These are phyloP conservation scores for Axilococcus clingmanii DNA, from an alignment of 139 green algal genomes.

Conservation along the genomic window DNA sequence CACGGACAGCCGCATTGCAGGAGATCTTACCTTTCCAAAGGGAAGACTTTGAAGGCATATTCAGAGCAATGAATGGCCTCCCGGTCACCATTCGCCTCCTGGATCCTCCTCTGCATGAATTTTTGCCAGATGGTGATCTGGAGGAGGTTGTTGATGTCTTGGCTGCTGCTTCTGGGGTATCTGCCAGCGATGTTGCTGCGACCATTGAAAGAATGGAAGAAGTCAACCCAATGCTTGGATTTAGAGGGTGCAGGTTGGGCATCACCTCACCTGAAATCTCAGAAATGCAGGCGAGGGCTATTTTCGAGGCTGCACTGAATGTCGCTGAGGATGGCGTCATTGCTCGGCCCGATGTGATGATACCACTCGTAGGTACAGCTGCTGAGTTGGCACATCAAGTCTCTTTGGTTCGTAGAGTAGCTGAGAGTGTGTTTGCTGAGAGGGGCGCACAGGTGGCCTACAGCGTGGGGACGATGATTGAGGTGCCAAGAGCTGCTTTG, in stretches of 20 bases:
- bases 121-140: constrained; percentile 64
- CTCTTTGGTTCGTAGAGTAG: constrained; percentile 33
- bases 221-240: constrained; percentile 80
- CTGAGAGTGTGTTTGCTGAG: constrained; percentile 29
- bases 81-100: constrained; percentile 88
- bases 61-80: constrained; percentile 69
- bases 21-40: constrained; percentile 65
- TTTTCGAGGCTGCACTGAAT: constrained; percentile 72
- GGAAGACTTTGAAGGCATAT: constrained; percentile 76
- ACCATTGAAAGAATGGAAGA: constrained; percentile 70
- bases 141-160: no score
- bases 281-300: constrained; percentile 62
- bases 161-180: background rate
- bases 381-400: constrained; percentile 58
- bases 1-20: constrained; percentile 38
- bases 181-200: no score
- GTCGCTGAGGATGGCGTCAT: constrained; percentile 34
- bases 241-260: constrained; percentile 80
- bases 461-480: constrained; percentile 87
- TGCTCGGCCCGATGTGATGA: constrained; percentile 77
- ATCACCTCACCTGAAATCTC: constrained; percentile 82
- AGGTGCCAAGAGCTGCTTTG: constrained; percentile 76
- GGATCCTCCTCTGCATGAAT: constrained; percentile 92
- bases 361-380: constrained; percentile 73
- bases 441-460: constrained; percentile 33